Percentiles rank a stretch among this genome's conserved stretches.
These are phyloP conservation scores for Pseudocercospora cruenta DNA, from an alignment of 2,329 filamentous ascomycete genomes.

Conservation along the genomic window DNA sequence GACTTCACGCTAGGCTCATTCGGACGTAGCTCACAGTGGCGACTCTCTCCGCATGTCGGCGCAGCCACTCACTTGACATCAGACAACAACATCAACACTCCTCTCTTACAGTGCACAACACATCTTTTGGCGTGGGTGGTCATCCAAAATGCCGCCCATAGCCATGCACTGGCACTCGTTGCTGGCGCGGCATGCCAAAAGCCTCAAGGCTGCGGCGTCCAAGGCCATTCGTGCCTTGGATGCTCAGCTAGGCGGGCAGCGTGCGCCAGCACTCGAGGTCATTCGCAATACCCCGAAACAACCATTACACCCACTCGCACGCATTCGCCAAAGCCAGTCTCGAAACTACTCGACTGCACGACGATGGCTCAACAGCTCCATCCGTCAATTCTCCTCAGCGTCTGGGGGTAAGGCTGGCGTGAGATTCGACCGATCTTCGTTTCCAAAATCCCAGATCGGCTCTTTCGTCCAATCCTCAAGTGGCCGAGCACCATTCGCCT, in stretches of 20 bases:
- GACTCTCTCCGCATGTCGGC: neutral
- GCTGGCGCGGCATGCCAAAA: constrained; percentile 39
- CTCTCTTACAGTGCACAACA: constrained; percentile 21
- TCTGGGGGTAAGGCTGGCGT: constrained; percentile 39
- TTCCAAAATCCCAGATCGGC: constrained; percentile 61
- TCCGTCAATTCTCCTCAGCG: constrained; percentile 58
- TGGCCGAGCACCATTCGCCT: constrained; percentile 81
- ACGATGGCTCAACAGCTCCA: constrained; percentile 46
- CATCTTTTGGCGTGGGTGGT: neutral
- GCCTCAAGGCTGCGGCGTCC: constrained; percentile 36
- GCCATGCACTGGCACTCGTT: constrained; percentile 42
- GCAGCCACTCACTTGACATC: constrained; percentile 1
- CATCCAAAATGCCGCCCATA: constrained; percentile 41
- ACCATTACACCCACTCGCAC: constrained; percentile 63
- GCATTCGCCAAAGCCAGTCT: constrained; percentile 66
- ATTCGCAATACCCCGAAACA: constrained; percentile 61
- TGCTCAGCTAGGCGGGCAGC: constrained; percentile 39
- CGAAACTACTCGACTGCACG: constrained; percentile 64
- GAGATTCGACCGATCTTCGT: constrained; percentile 56
- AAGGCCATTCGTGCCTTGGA: constrained; percentile 36
- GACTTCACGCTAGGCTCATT: neutral
- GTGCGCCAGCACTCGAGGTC: constrained; percentile 56
- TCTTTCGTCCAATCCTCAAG: constrained; percentile 65
- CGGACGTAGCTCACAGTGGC: neutral
- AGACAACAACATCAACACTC: constrained; percentile 17